These are phyloP conservation scores for Sporisorium scitamineum DNA, from an alignment of 1,284 basidiomycete genomes.

Conservation along the genomic window DNA sequence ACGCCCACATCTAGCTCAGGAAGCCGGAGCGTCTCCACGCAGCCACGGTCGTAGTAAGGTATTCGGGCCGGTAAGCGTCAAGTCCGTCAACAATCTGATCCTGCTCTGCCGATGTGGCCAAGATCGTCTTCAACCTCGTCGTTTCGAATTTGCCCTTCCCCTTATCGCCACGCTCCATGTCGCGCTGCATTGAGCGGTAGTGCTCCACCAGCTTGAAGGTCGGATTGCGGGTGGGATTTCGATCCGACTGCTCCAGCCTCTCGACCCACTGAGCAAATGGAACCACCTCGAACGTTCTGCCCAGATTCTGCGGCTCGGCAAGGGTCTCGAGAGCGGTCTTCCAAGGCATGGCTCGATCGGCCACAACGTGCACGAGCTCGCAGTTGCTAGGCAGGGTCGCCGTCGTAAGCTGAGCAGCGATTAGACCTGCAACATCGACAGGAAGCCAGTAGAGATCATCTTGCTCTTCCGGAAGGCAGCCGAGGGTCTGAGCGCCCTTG, in stretches of 20 bases:
- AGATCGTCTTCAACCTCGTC: constrained; percentile 5
- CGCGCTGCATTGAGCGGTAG: constrained; percentile 69
- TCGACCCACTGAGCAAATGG: constrained; percentile 75
- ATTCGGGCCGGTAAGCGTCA: constrained; percentile 22
- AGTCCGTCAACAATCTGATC: constrained; percentile 13
- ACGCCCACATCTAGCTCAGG: constrained; percentile 9
- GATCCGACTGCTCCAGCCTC: constrained; percentile 71
- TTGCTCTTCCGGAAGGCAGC: constrained; percentile 72
- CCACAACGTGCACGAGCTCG: constrained; percentile 35
- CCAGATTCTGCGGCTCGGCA: constrained; percentile 71
- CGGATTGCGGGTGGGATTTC: constrained; percentile 72
- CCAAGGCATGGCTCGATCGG: constrained; percentile 58
- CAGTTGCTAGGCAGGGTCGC: constrained; percentile 8
- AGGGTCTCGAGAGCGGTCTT: constrained; percentile 77
- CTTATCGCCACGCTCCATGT: background rate
- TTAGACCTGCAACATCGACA: constrained; percentile 74
- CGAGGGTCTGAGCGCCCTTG: constrained; percentile 71
- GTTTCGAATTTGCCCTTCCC: constrained; percentile 25
- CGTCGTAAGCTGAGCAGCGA: constrained; percentile 73
- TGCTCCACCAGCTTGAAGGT: constrained; percentile 73
- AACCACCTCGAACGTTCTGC: constrained; percentile 82
- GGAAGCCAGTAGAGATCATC: constrained; percentile 75
- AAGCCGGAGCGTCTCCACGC: constrained; percentile 35
- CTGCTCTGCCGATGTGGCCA: constrained; percentile 12
- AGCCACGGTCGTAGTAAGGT: constrained; percentile 21